phyloP scores from a whole-genome alignment of 345 rosid genomes.

The Gossypium turneri region DNA sequence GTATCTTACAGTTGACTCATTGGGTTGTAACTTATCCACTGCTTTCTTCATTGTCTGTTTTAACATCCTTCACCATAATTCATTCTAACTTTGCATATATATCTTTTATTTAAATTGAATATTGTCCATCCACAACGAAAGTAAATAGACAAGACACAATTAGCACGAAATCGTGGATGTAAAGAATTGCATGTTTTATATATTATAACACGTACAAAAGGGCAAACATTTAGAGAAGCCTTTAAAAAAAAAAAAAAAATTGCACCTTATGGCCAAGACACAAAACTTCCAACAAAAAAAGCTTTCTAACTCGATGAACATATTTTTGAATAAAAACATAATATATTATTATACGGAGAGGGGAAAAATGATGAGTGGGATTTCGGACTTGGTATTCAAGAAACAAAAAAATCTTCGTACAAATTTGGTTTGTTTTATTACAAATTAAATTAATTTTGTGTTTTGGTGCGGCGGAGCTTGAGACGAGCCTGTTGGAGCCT shows the following conservation, averaged over 20 bases:
- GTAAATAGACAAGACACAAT: not conserved
- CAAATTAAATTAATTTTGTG: not conserved
- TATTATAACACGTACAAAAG: not conserved
- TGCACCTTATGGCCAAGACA: not conserved
- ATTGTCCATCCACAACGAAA: too few species aligned
- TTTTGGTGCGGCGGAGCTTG: conserved; percentile 41
- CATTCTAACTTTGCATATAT: too few species aligned
- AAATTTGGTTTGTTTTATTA: not conserved
- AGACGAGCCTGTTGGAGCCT: conserved; percentile 33
- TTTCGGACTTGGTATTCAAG: conserved; percentile 7
- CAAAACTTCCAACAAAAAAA: not conserved
- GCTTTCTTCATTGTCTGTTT: too few species aligned
- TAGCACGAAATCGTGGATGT: not conserved
- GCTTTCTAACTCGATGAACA: not conserved
- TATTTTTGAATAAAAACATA: not conserved
- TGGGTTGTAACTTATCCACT: too few species aligned
- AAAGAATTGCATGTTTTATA: not conserved
- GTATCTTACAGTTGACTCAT: too few species aligned
- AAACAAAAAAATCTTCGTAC: not conserved
- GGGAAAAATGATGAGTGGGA: not conserved
- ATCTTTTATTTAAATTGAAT: too few species aligned
- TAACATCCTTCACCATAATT: too few species aligned
- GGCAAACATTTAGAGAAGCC: not conserved
- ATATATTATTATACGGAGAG: not conserved
- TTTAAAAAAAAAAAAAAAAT: not conserved